Base-by-base conservation (phyloP, 1,139 yeast species). In the Lodderomyces beijingensis region DNA sequence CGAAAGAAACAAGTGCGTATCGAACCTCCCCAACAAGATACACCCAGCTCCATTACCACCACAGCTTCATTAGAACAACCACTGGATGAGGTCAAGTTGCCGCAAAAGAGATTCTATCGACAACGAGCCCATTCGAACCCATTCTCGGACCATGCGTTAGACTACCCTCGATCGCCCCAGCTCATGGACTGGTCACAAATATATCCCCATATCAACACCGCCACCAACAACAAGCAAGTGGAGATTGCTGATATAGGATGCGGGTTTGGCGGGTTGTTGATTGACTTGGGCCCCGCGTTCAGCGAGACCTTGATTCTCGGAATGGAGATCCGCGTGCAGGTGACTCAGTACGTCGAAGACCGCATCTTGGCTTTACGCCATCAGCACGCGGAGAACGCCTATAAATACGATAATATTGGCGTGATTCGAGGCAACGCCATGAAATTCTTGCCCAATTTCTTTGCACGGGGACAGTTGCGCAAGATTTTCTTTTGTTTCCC, bases 71-170 rank as follows among this genome's bases (percentile, higher is more conserved):
- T 33, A n/a, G 35, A 30, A 16, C 19, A 19, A 26, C 16, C 25
- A 8, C 22, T 24, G 5, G 28, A 30, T 16, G 9, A 16, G 12
- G 25, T 23, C 7, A 25, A 30, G 26, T 59, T 82, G 35, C 93
- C 93, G 26, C 71, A 84, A 59, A 93, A 93, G 58, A 74, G 91
- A 48, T 91, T 74, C 56, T 93, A 91, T 57, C 75, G 99, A 55
- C 99, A 91, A 60, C 69, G 99, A 56, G 98, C 98, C 2, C 99
- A 91, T 54, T 88, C 97, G 2, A 91, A 91, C 52, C 98, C 98
- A 16, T 91, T 91, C 50, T 85, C 96, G 13, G 99, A 91, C 57
- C 98, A 91, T 57, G 77, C 81, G 48, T 67, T 93, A 34, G 95
- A 86, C 42, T 91, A 91, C 49, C 98, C 99, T 12, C 57, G 62